Evolutionary conservation across 2,329 filamentous ascomycete species (phyloP), one percentile per base, ranked within the genome.

Genomic region (Exophiala sp.): DNA sequence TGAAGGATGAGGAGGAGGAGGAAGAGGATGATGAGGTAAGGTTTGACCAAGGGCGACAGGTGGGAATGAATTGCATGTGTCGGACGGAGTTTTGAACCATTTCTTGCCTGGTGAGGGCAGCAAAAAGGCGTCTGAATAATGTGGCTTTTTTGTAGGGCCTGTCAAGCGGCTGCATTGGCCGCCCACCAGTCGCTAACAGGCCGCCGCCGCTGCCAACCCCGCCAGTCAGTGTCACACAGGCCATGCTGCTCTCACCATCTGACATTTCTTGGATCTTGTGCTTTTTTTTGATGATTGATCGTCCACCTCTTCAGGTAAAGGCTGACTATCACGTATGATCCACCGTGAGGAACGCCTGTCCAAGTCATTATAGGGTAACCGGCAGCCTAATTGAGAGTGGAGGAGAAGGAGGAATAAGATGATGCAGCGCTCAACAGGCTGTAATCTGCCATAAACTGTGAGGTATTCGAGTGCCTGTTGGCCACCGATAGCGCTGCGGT

Each of bases 401-500:
- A 35, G n/a, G n/a, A 47, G 47, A 24, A 38, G n/a, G 39, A 34
- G 50, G 50, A 20, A 29, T 29, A 29, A 5, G 24, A 41, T 42
- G 42, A 21, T 35, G 34, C 52, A 46, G 41, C 47, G 47, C 52
- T 40, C 34, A 54, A 36, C 34, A 41, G 41, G 52, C 47, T 42
- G 47, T 54, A 49, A 54, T 54, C 52, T 42, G 52, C 34, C 34
- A 29, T 24, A 47, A 10, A 20, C 14, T 20, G 10, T 24, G 11
- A 41, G 24, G 40, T 33, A 24, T 33, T 48, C 46, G 46, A 36
- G 51, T 34, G 42, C 36, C 52, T 54, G 47, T 43, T 54, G 52
- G 39, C 34, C 38, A 34, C 21, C 46, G 33, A 42, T 50, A 54
- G 52, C 52, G 52, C 52, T 46, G 32, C 36, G 42, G 52, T 50